A percentile compares a stretch with the other conserved stretches of the same genome.
phyloP scores from a whole-genome alignment of 371 early-diverging fungal genomes.

The Phascolomyces articulosus region DNA sequence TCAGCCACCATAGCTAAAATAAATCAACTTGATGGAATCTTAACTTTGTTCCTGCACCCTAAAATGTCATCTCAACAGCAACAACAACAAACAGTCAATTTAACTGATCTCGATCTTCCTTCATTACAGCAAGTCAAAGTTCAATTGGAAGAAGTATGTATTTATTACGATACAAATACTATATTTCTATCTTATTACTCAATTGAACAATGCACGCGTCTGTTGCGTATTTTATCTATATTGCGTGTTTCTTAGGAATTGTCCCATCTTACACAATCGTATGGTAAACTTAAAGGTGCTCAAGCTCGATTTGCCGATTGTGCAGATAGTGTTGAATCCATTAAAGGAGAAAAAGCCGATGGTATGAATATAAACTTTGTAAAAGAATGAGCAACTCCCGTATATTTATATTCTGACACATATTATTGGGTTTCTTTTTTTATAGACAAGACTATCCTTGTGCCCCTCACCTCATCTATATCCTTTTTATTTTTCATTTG shows the following conservation, averaged over 20 bases:
- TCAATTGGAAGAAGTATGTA: constrained; percentile 83
- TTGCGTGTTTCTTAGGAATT: constrained; percentile 80
- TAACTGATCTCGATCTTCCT: constrained; percentile 80
- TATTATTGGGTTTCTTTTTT: no score
- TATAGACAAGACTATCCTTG: constrained; percentile 72
- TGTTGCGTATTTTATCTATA: background rate
- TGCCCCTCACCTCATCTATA: constrained; percentile 75
- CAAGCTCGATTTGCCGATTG: constrained; percentile 87
- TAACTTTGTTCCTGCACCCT: background rate
- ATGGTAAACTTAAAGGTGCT: constrained; percentile 83
- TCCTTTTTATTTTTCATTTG: constrained; percentile 31
- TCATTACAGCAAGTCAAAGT: constrained; percentile 84
- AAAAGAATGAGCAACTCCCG: no score
- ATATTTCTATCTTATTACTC: no score
- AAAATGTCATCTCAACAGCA: constrained; percentile 26
- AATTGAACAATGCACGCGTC: background rate
- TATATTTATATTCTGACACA: no score
- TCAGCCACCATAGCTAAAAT: no score
- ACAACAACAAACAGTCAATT: constrained; percentile 67
- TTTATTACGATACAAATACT: background rate
- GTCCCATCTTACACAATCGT: constrained; percentile 81
- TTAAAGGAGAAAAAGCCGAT: constrained; percentile 44
- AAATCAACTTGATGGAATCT: no score
- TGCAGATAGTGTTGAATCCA: constrained; percentile 60
- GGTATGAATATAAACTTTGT: constrained; percentile 24